Evolutionary conservation across 2,329 filamentous ascomycete genomes (phyloP), one percentile per base, ranked within the genome.

Genomic region (Aspergillus luchuensis): DNA sequence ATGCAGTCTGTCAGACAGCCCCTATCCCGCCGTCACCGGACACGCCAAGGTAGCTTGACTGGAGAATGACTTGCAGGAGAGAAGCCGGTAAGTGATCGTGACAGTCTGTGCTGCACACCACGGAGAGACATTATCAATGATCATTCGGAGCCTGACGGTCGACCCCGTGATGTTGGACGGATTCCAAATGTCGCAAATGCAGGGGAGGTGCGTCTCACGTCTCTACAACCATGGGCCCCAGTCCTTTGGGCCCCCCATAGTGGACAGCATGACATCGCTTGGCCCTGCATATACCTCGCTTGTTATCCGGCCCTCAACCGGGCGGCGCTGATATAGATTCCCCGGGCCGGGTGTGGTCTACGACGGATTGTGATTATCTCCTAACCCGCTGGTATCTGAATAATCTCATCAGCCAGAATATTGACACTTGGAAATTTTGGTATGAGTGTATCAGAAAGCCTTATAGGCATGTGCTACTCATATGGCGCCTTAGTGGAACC

Each of bases 381-480:
- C 25, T 19, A 10, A 17, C 47, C n/a, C n/a, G 47, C 8, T 30
- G 25, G 4, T 30, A 28, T 17, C 47, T 17, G n/a, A 10, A 50
- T 5, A 1, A 10, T 19, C 19, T 21, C 21, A 3, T n/a, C 39
- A 47, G 28, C 30, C n/a, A 21, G 10, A 30, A 21, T 47, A 17
- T 5, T 10, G 36, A 45, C 39, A 15, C 4, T 17, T 25, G 25
- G 6, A 15, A 38, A 25, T 23, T 47, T 1, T 33, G 39, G 6
- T 45, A 17, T 33, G 25, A 15, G 38, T 39, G 36, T 25, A 62
- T 62, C 57, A 62, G 53, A 39, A 56, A 51, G 51, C 55, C 56
- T 36, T 23, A 11, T n/a, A 23, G 33, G 61, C 61, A 63, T 58
- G 58, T 63, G 61, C 50, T n/a, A 13, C 38, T 57, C 49, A 47